Evolutionary conservation across 441 rosid species (phyloP).

Genomic region (Lepidium campestre): DNA sequence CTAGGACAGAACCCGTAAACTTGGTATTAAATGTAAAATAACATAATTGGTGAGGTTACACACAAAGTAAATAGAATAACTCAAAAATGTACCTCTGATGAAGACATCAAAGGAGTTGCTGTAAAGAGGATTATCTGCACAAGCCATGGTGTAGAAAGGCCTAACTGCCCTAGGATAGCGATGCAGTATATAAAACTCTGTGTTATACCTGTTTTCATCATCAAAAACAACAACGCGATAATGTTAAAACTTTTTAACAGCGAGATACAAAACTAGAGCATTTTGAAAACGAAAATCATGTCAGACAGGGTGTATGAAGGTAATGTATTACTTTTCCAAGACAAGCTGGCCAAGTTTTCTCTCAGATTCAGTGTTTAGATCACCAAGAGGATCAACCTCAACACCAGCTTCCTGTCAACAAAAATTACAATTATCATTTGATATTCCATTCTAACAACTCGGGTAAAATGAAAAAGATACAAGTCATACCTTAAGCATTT

Average conservation of each 20-base stretch:
- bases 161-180: conserved; percentile 77
- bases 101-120: conserved; percentile 96
- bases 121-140: conserved; percentile 60
- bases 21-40: not conserved
- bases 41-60: not conserved
- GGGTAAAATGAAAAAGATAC: not conserved
- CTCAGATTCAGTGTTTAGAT: conserved; percentile 81
- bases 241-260: not conserved
- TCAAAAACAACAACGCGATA: not conserved
- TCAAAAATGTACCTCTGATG: conserved; percentile 55
- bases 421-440: not conserved
- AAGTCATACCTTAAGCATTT: conserved; percentile 73
- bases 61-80: not conserved
- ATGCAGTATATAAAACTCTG: conserved; percentile 80
- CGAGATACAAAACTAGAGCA: not conserved
- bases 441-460: not conserved
- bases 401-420: conserved; percentile 70
- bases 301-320: not conserved
- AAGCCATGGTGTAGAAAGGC: conserved; percentile 95
- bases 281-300: not conserved
- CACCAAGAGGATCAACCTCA: conserved; percentile 85
- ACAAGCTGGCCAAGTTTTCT: conserved; percentile 86
- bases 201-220: conserved; percentile 47
- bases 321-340: conserved; percentile 53
- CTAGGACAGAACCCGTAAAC: conserved; percentile 26